Conservation (phyloP, 1,139 yeast genomes). For the Yarrowia galli region DNA sequence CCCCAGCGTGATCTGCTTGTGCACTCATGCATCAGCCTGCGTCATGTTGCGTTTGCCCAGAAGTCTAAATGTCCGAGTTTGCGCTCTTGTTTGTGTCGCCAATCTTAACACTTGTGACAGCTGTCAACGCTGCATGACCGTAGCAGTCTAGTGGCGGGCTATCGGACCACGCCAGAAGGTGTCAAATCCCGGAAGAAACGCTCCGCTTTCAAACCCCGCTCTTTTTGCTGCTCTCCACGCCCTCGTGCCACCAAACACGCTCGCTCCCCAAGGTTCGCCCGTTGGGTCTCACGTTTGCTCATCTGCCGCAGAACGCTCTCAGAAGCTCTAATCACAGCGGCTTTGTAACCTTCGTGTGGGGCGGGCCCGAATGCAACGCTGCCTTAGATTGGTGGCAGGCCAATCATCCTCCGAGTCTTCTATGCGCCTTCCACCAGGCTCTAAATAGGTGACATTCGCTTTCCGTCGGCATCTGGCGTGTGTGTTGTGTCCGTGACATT, state of each 20-base stretch:
- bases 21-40: background rate
- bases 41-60: background rate
- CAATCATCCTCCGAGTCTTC: constrained; percentile 3
- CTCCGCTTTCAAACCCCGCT: background rate
- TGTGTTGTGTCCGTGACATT: no score
- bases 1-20: no score
- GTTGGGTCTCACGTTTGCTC: background rate
- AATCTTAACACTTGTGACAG: background rate
- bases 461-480: background rate
- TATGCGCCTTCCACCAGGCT: constrained; percentile 31
- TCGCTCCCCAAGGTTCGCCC: background rate
- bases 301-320: no score
- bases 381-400: background rate
- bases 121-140: constrained; percentile 1
- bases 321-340: no score
- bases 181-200: background rate
- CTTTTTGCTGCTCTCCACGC: no score
- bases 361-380: background rate
- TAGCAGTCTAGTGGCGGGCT: background rate
- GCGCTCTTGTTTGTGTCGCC: background rate
- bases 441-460: background rate
- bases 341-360: no score
- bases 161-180: background rate
- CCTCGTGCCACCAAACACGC: no score
- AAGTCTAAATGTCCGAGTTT: background rate